Conservation (phyloP, 116 monocot species). For the Trichopus zeylanicus region DNA sequence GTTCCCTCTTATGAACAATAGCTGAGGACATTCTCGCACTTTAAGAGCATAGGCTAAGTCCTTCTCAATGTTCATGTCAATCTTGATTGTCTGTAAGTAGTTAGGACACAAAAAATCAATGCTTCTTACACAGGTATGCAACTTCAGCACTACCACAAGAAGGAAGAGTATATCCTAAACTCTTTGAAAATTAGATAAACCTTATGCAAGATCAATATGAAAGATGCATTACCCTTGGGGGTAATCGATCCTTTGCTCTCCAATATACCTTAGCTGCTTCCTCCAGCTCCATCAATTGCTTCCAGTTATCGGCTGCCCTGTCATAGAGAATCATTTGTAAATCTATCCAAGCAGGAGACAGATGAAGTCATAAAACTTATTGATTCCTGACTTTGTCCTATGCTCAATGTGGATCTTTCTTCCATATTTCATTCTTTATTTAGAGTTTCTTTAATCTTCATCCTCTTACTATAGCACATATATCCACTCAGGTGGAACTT, state of each 20-base stretch:
- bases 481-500: too few species aligned
- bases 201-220: neutral
- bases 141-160: neutral
- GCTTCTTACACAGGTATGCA: neutral
- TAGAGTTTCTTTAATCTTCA: too few species aligned
- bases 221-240: constrained; percentile 55
- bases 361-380: neutral
- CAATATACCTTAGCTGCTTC: constrained; percentile 93
- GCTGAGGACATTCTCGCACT: constrained; percentile 75
- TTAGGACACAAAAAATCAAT: constrained; percentile 1
- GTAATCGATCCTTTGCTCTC: constrained; percentile 80
- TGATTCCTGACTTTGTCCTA: too few species aligned
- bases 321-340: neutral
- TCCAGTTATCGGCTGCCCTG: constrained; percentile 93
- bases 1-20: constrained; percentile 82
- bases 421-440: too few species aligned
- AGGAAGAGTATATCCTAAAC: neutral
- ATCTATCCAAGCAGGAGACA: neutral
- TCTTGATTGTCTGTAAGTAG: constrained; percentile 60
- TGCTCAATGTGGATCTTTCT: too few species aligned
- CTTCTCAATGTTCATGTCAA: constrained; percentile 92
- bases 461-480: too few species aligned
- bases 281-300: constrained; percentile 71
- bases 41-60: constrained; percentile 90
- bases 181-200: neutral